Evolutionary conservation across 345 rosid genomes (phyloP).

Genomic region (Aurinia saxatilis): DNA sequence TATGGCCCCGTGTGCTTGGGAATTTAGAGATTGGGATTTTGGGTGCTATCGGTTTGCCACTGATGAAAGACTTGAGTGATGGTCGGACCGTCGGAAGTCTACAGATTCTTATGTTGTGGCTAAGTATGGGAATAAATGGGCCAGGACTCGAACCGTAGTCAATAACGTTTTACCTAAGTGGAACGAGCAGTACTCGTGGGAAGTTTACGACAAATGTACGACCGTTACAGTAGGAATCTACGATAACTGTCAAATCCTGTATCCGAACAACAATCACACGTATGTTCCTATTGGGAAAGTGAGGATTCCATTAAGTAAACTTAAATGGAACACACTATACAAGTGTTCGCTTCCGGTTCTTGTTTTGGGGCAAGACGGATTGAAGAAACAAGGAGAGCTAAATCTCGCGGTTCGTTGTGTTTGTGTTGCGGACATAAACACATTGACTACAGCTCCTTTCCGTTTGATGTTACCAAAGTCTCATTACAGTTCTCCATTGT

Average conservation of each 20-base stretch:
- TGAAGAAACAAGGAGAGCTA: constrained; percentile 16
- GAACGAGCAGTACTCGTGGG: constrained; percentile 23
- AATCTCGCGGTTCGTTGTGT: background rate
- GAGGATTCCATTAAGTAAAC: constrained; percentile 6
- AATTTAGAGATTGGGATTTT: constrained; percentile 17
- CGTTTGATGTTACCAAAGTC: constrained; percentile 13
- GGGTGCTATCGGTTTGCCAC: background rate
- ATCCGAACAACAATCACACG: background rate
- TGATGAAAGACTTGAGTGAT: background rate
- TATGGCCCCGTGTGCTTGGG: constrained; percentile 10
- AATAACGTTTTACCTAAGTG: background rate
- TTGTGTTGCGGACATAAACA: no score
- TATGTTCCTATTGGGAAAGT: constrained; percentile 14
- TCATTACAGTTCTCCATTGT: constrained; percentile 14
- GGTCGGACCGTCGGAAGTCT: no score
- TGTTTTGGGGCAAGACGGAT: background rate
- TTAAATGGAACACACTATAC: background rate
- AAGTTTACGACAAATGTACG: constrained; percentile 1
- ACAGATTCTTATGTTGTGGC: constrained; percentile 10
- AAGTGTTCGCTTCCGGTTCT: background rate
- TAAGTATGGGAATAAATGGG: constrained; percentile 26
- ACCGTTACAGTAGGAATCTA: constrained; percentile 10
- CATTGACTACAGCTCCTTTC: background rate
- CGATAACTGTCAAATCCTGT: constrained; percentile 1
- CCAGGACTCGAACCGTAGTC: constrained; percentile 21